Base-by-base conservation (phyloP, 2,329 filamentous ascomycete species). In the Penicillium brevicompactum region DNA sequence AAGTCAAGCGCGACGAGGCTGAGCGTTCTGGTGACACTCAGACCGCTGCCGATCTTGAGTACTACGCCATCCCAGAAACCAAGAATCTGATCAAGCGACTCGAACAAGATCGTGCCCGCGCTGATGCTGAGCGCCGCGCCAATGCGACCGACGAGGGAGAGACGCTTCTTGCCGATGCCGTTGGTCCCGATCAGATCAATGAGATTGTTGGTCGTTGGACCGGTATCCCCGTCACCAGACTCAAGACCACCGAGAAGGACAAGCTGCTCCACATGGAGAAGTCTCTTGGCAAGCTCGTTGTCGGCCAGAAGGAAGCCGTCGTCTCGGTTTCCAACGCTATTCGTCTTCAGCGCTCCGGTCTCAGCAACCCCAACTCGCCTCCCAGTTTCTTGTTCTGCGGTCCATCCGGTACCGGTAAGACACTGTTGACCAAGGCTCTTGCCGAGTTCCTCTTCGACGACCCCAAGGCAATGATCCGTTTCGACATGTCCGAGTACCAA, bases 401-500 rank as follows among this genome's bases (percentile, higher is more conserved):
- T 80, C 94, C 94, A 13, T 97, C 93, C 0, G 94, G 94, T 80
- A 99, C 94, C 11, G 94, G 94, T 81, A 99, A 99, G 80, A 99
- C 94, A 16, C 81, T 99, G 18, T 86, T 99, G 55, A 97, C 93
- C 62, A 99, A 99, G 77, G 94, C 93, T 14, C 83, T 99, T 56
- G 94, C 94, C 46, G 94, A 99, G 74, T 99, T 99, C 80, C 82
- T 99, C 27, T 99, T 99, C 78, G 94, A 99, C 71, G 94, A 99
- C 66, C 79, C 93, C 24, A 97, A 97, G 80, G 82, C 93, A 32
- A 97, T 99, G 94, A 96, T 99, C 67, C 89, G 94, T 38, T 96
- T 99, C 78, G 94, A 99, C 73, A 99, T 99, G 94, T 97, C 93
- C 5, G 94, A 99, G 76, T 99, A 99, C 75, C 95, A 99, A 76